A percentile compares a stretch with the other conserved stretches of the same genome.
phyloP scores from a whole-genome alignment of 2,329 filamentous ascomycete species.

The Aureobasidium sp. region DNA sequence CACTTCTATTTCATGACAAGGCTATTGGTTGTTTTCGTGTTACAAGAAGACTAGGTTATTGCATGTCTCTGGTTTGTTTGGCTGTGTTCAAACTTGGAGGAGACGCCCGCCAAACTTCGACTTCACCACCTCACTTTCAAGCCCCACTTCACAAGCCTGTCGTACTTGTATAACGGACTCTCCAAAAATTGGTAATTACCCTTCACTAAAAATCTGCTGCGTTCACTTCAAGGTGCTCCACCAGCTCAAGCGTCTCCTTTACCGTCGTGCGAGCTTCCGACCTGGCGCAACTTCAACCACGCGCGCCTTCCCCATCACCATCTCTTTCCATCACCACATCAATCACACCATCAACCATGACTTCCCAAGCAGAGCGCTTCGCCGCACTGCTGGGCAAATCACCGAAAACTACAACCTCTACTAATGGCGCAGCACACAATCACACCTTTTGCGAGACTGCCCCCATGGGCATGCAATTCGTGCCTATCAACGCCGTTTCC shows the following conservation, averaged over 20 bases:
- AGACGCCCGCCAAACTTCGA: background rate
- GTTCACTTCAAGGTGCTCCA: no score
- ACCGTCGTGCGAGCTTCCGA: background rate
- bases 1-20: no score
- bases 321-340: background rate
- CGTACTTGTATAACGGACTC: background rate
- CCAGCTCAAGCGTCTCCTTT: background rate
- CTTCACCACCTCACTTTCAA: background rate
- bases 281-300: slow-evolving; percentile 1
- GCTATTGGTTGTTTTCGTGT: no score
- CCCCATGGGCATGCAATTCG: slow-evolving; percentile 26
- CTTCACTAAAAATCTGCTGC: background rate
- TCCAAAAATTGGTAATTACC: background rate
- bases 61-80: background rate
- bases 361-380: slow-evolving; percentile 1
- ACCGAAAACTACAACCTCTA: background rate
- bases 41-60: no score
- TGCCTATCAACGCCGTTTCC: slow-evolving; percentile 38
- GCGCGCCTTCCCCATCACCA: background rate
- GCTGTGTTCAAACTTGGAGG: background rate
- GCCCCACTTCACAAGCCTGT: background rate
- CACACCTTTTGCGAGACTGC: slow-evolving; percentile 23
- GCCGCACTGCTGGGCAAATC: background rate
- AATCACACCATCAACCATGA: background rate
- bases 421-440: background rate